Evolutionary conservation across 371 early-diverging fungal species (phyloP).

Genomic region (Zychaea mexicana): DNA sequence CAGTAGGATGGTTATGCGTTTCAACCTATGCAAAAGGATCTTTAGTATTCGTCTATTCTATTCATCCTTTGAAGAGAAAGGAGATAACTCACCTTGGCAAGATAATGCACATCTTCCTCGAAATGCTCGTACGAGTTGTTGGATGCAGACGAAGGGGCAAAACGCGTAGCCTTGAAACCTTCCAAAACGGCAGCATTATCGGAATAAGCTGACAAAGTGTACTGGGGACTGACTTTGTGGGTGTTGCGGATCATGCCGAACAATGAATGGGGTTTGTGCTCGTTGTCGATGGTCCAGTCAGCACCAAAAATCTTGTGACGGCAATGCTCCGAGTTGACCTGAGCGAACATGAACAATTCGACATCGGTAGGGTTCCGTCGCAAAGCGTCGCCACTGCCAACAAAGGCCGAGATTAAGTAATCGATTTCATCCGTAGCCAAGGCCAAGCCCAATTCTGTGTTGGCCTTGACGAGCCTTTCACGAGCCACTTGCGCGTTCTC

Average conservation of each 20-base stretch:
- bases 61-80: too few species aligned
- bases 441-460: constrained; percentile 90
- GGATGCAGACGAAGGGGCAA: constrained; percentile 58
- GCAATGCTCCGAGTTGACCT: constrained; percentile 98
- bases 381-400: constrained; percentile 58
- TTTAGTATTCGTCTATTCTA: too few species aligned
- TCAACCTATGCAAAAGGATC: constrained; percentile 66
- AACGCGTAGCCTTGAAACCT: constrained; percentile 74
- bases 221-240: constrained; percentile 75
- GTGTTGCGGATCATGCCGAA: constrained; percentile 96
- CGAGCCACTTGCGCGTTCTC: constrained; percentile 49
- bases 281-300: constrained; percentile 93
- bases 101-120: constrained; percentile 79
- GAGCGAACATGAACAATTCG: constrained; percentile 99
- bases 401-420: constrained; percentile 88
- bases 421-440: constrained; percentile 94
- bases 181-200: constrained; percentile 97
- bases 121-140: constrained; percentile 51
- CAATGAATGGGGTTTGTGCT: constrained; percentile 75
- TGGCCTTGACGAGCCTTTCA: constrained; percentile 73
- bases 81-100: constrained; percentile 85
- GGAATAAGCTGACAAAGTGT: constrained; percentile 92
- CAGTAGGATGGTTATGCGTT: constrained; percentile 98
- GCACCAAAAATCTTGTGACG: constrained; percentile 98
- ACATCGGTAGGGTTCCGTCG: constrained; percentile 95